These are phyloP conservation scores for Elasticomyces elasticus DNA, from an alignment of 495 filamentous ascomycete species.

Conservation along the genomic window DNA sequence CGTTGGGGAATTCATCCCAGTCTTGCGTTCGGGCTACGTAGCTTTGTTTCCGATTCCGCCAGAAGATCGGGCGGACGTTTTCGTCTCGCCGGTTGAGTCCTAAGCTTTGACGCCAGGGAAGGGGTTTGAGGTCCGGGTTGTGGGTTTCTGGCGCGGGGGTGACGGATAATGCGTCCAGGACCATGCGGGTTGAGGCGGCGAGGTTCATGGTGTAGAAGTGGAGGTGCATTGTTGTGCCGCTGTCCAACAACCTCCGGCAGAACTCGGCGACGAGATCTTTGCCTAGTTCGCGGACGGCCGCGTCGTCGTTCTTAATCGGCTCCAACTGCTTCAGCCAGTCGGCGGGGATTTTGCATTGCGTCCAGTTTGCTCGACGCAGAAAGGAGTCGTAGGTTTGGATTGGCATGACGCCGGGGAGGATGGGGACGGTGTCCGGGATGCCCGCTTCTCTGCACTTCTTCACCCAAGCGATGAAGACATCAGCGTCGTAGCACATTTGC, in stretches of 20 bases:
- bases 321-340: constrained; percentile 75
- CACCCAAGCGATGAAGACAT: constrained; percentile 89
- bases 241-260: constrained; percentile 71
- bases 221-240: constrained; percentile 68
- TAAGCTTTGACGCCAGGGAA: constrained; percentile 93
- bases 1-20: constrained; percentile 99
- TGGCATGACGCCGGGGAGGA: constrained; percentile 98
- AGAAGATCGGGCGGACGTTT: constrained; percentile 98
- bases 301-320: constrained; percentile 93
- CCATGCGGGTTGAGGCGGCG: constrained; percentile 84
- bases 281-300: constrained; percentile 80
- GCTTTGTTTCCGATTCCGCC: constrained; percentile 91
- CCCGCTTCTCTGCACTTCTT: constrained; percentile 71
- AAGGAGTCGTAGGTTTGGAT: constrained; percentile 93
- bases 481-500: constrained; percentile 98
- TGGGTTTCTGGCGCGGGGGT: constrained; percentile 52
- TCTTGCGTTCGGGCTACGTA: constrained; percentile 93
- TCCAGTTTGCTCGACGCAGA: constrained; percentile 78
- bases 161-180: constrained; percentile 79
- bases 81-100: constrained; percentile 78
- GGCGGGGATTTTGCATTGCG: constrained; percentile 68
- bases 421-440: constrained; percentile 61
- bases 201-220: constrained; percentile 99
- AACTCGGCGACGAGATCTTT: constrained; percentile 84
- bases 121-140: constrained; percentile 66